Percentiles rank a stretch among this genome's conserved stretches.
These are phyloP conservation scores for Ogataea paraovalis DNA, from an alignment of 805 yeast genomes.

Conservation along the genomic window DNA sequence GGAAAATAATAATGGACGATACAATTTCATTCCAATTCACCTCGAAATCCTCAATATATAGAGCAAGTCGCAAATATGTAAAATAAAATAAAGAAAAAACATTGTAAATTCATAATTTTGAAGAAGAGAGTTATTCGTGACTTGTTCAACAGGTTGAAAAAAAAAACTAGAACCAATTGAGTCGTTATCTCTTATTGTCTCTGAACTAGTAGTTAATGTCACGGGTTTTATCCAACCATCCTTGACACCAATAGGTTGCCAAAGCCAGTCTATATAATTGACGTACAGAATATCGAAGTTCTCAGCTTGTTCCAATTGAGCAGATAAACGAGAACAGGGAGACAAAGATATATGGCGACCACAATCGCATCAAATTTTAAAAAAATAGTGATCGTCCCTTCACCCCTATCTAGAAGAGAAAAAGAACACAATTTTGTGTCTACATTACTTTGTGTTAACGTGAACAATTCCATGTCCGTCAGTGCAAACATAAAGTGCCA, in stretches of 20 bases:
- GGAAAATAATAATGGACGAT: no score
- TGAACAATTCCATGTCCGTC: no score
- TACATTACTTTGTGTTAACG: no score
- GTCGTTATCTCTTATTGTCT: slow-evolving; percentile 39
- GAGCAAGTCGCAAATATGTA: no score
- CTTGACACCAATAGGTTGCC: slow-evolving; percentile 39
- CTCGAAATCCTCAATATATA: no score
- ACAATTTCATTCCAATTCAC: no score
- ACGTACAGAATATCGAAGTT: slow-evolving; percentile 32
- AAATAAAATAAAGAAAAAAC: not conserved
- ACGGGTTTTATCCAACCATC: slow-evolving; percentile 43
- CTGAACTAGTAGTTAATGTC: slow-evolving; percentile 40
- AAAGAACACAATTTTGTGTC: no score
- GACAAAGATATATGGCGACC: slow-evolving; percentile 3
- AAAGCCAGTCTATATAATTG: slow-evolving; percentile 38
- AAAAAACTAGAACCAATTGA: slow-evolving; percentile 15
- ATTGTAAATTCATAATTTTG: slow-evolving; percentile 2
- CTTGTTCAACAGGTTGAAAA: slow-evolving; percentile 11
- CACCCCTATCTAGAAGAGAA: no score
- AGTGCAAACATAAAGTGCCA: no score
- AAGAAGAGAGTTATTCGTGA: slow-evolving; percentile 11
- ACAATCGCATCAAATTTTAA: no score
- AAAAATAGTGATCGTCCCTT: no score
- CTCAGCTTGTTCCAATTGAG: slow-evolving; percentile 27
- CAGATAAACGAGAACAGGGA: slow-evolving; percentile 18